These are phyloP conservation scores for Mycena olivaceomarginata DNA, from an alignment of 768 basidiomycete genomes.

Conservation along the genomic window DNA sequence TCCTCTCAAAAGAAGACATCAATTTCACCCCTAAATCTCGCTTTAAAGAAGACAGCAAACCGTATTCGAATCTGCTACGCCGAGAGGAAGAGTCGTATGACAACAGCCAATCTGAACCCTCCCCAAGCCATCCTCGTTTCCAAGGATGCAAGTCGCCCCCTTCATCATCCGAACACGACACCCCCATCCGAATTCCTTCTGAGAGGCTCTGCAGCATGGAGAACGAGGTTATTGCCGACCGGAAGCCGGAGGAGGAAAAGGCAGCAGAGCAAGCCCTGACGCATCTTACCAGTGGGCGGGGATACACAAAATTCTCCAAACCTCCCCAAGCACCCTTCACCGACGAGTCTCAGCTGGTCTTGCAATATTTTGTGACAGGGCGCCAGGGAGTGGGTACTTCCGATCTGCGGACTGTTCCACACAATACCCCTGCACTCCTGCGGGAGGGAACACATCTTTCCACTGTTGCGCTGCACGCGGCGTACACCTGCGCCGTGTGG, in stretches of 20 bases:
- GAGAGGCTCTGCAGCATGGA: neutral
- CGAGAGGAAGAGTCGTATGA: neutral
- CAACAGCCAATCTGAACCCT: constrained; percentile 11
- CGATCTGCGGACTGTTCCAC: neutral
- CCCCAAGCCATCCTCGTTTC: neutral
- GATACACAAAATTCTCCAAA: constrained; percentile 18
- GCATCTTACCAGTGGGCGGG: constrained; percentile 13
- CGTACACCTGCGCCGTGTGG: constrained; percentile 23
- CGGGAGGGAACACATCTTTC: constrained; percentile 26
- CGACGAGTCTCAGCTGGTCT: constrained; percentile 27
- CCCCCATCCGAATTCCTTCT: constrained; percentile 8
- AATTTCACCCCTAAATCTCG: neutral
- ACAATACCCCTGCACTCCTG: constrained; percentile 27
- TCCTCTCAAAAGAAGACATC: constrained; percentile 17
- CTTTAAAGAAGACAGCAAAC: neutral
- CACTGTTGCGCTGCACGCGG: constrained; percentile 21
- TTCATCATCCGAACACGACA: neutral
- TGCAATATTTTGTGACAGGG: constrained; percentile 19
- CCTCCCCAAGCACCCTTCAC: constrained; percentile 9
- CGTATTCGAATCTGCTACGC: neutral
- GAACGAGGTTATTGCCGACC: neutral
- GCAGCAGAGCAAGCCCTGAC: neutral
- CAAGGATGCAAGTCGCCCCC: neutral
- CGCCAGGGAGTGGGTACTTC: neutral
- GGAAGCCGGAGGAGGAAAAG: constrained; percentile 3